These are phyloP conservation scores for Pyrenula aspistea DNA, from an alignment of 495 filamentous ascomycete genomes.

Conservation along the genomic window DNA sequence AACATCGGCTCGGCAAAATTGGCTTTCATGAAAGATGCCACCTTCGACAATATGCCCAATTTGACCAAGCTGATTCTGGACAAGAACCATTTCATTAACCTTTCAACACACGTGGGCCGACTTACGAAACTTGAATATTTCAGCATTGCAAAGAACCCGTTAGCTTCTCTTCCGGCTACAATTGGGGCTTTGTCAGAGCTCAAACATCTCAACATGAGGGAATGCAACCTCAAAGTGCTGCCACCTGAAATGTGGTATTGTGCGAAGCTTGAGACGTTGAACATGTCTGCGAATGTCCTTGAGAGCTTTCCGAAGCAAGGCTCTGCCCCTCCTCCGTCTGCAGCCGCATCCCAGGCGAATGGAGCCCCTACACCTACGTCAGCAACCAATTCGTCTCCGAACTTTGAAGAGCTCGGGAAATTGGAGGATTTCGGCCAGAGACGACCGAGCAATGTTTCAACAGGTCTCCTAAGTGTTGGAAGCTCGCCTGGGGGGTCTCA, in stretches of 20 bases:
- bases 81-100: slow-evolving; percentile 87
- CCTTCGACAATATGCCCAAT: slow-evolving; percentile 79
- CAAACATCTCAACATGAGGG: slow-evolving; percentile 71
- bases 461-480: slow-evolving; percentile 59
- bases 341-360: slow-evolving; percentile 25
- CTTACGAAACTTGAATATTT: slow-evolving; percentile 78
- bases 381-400: slow-evolving; percentile 43
- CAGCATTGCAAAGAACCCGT: slow-evolving; percentile 82
- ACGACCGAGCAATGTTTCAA: slow-evolving; percentile 75
- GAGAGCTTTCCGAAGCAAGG: slow-evolving; percentile 79
- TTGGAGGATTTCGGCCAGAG: slow-evolving; percentile 52
- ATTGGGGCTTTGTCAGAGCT: slow-evolving; percentile 79
- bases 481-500: slow-evolving; percentile 54
- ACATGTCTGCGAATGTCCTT: slow-evolving; percentile 88
- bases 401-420: slow-evolving; percentile 63
- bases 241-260: slow-evolving; percentile 92
- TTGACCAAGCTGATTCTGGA: slow-evolving; percentile 79
- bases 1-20: slow-evolving; percentile 84
- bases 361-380: slow-evolving; percentile 41
- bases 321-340: slow-evolving; percentile 34
- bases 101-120: slow-evolving; percentile 74
- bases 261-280: slow-evolving; percentile 75
- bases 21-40: slow-evolving; percentile 66
- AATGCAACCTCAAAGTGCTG: slow-evolving; percentile 80
- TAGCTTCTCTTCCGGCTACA: slow-evolving; percentile 69